A percentile compares a stretch with the other conserved stretches of the same genome.
Conservation (phyloP, 225 moss, liverwort and hornwort genomes). For the Marchantia paleacea region DNA sequence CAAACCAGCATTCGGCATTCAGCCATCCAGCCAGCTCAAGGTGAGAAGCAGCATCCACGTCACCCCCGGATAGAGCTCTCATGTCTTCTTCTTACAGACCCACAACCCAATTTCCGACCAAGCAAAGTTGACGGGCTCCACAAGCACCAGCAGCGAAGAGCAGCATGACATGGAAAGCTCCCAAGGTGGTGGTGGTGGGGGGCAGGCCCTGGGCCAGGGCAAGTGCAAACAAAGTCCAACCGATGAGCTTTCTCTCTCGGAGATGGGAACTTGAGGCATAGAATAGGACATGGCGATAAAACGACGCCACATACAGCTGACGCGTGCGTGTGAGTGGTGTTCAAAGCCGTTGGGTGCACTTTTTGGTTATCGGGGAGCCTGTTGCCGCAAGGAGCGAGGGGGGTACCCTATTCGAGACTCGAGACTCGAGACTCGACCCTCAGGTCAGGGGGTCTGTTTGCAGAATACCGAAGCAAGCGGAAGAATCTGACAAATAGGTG, state of each 20-base stretch:
- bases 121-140: not conserved
- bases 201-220: not conserved
- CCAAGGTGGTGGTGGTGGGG: not conserved
- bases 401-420: too few species aligned
- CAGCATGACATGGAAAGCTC: conserved; percentile 12
- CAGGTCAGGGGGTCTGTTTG: too few species aligned
- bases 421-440: too few species aligned
- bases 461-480: too few species aligned
- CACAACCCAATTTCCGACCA: not conserved
- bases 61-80: not conserved
- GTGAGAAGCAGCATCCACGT: not conserved
- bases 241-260: not conserved
- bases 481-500: too few species aligned
- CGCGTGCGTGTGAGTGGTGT: not conserved
- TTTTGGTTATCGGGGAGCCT: too few species aligned
- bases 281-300: conserved; percentile 10
- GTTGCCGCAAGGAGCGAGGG: too few species aligned
- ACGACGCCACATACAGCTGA: not conserved
- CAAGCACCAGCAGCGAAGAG: not conserved
- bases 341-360: not conserved
- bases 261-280: not conserved
- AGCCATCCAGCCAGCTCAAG: not conserved
- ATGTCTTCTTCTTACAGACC: not conserved
- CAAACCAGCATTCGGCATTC: not conserved
- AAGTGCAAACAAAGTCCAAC: not conserved